Evolutionary conservation across 2,329 filamentous ascomycete genomes (phyloP).

Genomic region (Fusarium sp.): DNA sequence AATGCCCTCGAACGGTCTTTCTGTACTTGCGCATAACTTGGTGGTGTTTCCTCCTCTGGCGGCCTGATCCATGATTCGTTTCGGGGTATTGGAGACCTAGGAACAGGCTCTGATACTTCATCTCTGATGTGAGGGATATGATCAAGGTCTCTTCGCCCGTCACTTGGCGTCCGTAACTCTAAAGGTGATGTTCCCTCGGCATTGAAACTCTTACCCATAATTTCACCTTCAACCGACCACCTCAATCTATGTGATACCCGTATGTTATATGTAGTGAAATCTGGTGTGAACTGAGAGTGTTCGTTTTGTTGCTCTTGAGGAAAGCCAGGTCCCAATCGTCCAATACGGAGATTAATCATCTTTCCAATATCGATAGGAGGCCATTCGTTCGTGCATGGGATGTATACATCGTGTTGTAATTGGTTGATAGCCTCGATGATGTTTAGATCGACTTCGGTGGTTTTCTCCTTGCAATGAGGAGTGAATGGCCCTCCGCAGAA

Average conservation of each 20-base stretch:
- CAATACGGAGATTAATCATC: slow-evolving; percentile 16
- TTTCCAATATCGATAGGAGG: slow-evolving; percentile 22
- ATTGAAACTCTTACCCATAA: neutral
- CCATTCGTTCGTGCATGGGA: slow-evolving; percentile 14
- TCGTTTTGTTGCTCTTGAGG: neutral
- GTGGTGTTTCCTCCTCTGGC: slow-evolving; percentile 6
- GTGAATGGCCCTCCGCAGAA: slow-evolving; percentile 15
- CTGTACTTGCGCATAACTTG: slow-evolving; percentile 7
- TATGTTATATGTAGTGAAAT: slow-evolving; percentile 49
- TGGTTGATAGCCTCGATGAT: neutral
- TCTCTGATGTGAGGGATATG: neutral
- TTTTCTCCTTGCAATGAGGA: neutral
- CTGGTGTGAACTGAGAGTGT: slow-evolving; percentile 23
- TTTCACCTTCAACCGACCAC: slow-evolving; percentile 28
- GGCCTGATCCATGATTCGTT: slow-evolving; percentile 20
- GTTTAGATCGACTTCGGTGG: slow-evolving; percentile 8
- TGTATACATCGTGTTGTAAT: fast-evolving
- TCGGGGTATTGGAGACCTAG: neutral
- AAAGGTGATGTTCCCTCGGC: neutral
- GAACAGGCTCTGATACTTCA: neutral
- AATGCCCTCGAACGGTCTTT: neutral
- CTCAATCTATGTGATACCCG: slow-evolving; percentile 39
- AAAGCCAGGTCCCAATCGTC: neutral
- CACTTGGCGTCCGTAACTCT: slow-evolving; percentile 5
- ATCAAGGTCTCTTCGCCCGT: neutral